Evolutionary conservation across 2,329 filamentous ascomycete species (phyloP).

Genomic region (Escovopsis weberi): DNA sequence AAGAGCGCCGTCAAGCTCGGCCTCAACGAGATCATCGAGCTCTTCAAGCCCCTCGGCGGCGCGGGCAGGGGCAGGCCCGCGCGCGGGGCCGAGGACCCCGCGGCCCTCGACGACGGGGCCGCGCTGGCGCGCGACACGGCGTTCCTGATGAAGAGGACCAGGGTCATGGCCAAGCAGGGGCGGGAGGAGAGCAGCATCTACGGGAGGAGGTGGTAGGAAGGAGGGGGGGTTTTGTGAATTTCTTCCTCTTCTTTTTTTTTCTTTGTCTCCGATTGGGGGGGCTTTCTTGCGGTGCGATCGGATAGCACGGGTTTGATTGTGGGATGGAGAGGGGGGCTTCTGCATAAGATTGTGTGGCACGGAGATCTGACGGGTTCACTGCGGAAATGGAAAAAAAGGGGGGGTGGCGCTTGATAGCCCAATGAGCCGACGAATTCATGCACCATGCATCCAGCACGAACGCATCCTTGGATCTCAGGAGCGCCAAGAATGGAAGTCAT

Average conservation of each 20-base stretch:
- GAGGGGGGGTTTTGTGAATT: neutral
- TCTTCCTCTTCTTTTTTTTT: no score
- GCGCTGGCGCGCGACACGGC: constrained; percentile 11
- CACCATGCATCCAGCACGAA: neutral
- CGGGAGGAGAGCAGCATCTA: constrained; percentile 26
- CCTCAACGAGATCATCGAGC: constrained; percentile 81
- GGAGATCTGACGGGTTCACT: no score
- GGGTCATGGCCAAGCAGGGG: constrained; percentile 2
- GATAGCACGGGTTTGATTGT: no score
- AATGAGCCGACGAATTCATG: no score
- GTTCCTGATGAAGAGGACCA: constrained; percentile 12
- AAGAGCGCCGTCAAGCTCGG: constrained; percentile 68
- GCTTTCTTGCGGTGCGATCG: no score
- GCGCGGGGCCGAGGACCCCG: neutral
- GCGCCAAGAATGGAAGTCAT: no score
- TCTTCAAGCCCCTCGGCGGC: constrained; percentile 50
- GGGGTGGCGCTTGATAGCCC: no score
- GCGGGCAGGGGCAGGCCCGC: constrained; percentile 21
- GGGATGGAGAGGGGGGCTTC: no score
- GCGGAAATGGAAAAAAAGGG: no score
- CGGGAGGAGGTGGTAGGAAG: constrained; percentile 25
- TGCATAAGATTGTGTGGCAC: no score
- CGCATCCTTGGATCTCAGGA: no score
- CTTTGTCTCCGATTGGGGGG: no score
- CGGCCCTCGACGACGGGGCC: constrained; percentile 2